Evolutionary conservation across 345 rosid species (phyloP), one percentile per base, ranked within the genome.

Genomic region (Xanthoceras sorbifolium): DNA sequence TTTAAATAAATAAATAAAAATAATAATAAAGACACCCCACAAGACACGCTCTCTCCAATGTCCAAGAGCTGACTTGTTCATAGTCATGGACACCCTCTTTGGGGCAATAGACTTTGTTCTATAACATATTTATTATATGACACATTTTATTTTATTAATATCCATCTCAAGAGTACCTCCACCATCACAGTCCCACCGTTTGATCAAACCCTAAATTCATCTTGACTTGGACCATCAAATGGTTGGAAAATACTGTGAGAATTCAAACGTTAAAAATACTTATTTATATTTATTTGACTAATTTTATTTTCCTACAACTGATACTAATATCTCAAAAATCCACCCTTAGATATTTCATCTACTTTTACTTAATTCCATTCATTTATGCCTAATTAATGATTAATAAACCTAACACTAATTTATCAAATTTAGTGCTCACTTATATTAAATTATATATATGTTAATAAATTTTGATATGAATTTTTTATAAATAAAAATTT

Each of bases 141-240:
- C 62, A 74, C 62, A 18, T 44, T 14, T 5, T n/a, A n/a, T 10
- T 23, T n/a, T 6, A 1, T 11, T 11, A 26, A 29, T 2, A 6
- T 5, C n/a, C 61, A 44, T 50, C 46, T 11, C 61, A 68, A 71
- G 72, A 34, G 14, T 34, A 36, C 44, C 54, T 31, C 29, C 28
- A 54, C 29, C 71, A 60, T 72, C 4, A 63, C 32, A 60, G 69
- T 9, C 40, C n/a, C 40, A 76, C 82, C 84, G 55, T 82, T n/a
- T 0, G 81, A 80, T 82, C 28, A 54, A 22, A 8, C 9, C 59
- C 5, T 0, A 12, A 60, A 8, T 60, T 40, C 20, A 44, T 25
- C 6, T 44, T 23, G 71, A 14, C 20, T 31, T 2, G n/a, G 2
- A 20, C 62, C 7, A 50, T 20, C 28, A 0, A 52, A 9, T 18